Base-by-base conservation (phyloP, 2,329 filamentous ascomycete genomes). In the Arthroderma sp. region DNA sequence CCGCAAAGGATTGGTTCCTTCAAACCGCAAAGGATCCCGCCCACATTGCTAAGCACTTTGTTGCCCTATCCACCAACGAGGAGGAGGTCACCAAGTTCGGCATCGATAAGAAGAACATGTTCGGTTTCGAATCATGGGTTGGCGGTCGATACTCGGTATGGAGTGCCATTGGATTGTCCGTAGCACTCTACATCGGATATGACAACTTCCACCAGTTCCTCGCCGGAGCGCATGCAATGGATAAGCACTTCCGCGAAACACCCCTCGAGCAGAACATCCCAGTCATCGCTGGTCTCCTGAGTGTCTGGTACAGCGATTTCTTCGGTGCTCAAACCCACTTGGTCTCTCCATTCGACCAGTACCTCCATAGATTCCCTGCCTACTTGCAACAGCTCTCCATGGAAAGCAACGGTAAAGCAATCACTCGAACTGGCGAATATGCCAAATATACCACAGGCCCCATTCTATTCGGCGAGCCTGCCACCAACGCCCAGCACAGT, bases 91-190 rank as follows among this genome's bases (percentile, higher is more conserved):
- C 84, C 69, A 96, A 96, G 75, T 98, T 98, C 59, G 91, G 91
- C 53, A 98, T 98, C 60, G 89, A 96, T 71, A 82, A 81, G 69
- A 89, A 89, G 77, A 98, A 96, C 77, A 98, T 98, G 91, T 98
- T 98, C 61, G 88, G 87, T 57, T 98, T 98, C 64, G 88, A 89
- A 68, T 93, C 85, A 69, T 98, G 91, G 91, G 89, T 96, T 43
- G 91, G 91, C 64, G 91, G 91, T 47, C 84, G 91, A 49, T 98
- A 98, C 78, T 94, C 87, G 49, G 91, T 98, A 54, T 98, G 91
- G 91, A 94, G 87, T 55, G 91, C 91, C 64, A 98, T 98, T 61
- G 91, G 91, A 56, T 73, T 98, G 50, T 94, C 86, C 52, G 88
- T 98, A 47, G 83, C 83, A 55, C 75, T 98, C 53, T 94, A 95